Evolutionary conservation across 2,329 filamentous ascomycete species (phyloP).

Genomic region (Colletotrichum tropicale): DNA sequence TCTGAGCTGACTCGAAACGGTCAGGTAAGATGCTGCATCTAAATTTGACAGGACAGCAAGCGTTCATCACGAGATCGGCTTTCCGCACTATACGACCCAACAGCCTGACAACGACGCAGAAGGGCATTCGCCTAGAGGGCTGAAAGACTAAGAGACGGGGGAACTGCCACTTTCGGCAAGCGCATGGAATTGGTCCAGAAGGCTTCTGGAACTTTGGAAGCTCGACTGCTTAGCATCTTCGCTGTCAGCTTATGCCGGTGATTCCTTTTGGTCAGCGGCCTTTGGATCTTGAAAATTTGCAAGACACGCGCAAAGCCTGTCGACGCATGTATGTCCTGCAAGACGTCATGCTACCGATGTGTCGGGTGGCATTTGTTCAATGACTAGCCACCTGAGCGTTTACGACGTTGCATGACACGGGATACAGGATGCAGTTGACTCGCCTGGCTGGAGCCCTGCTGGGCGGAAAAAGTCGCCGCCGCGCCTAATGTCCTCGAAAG

Average conservation of each 20-base stretch:
- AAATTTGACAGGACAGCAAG: background rate
- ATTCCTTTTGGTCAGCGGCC: background rate
- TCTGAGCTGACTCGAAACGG: background rate
- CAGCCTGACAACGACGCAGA: too few species aligned
- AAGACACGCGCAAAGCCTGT: background rate
- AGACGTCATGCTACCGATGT: background rate
- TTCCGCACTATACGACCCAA: background rate
- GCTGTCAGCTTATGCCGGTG: constrained; percentile 8
- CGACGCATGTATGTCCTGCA: background rate
- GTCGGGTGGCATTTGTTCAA: background rate
- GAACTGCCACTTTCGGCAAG: constrained; percentile 12
- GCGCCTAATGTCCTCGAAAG: background rate
- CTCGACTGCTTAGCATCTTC: background rate
- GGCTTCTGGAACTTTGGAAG: constrained; percentile 10
- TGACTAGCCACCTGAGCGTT: background rate
- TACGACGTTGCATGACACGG: background rate
- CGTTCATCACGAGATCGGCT: background rate
- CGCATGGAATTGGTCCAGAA: constrained; percentile 5
- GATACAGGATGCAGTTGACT: background rate
- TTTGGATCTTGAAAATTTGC: background rate
- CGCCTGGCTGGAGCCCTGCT: background rate
- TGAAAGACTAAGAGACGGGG: background rate
- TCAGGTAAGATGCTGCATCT: background rate
- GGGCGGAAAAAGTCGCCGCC: background rate
- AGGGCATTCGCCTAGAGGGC: background rate